Conservation (phyloP, 306 rosid genomes). For the Alnus glutinosa region DNA sequence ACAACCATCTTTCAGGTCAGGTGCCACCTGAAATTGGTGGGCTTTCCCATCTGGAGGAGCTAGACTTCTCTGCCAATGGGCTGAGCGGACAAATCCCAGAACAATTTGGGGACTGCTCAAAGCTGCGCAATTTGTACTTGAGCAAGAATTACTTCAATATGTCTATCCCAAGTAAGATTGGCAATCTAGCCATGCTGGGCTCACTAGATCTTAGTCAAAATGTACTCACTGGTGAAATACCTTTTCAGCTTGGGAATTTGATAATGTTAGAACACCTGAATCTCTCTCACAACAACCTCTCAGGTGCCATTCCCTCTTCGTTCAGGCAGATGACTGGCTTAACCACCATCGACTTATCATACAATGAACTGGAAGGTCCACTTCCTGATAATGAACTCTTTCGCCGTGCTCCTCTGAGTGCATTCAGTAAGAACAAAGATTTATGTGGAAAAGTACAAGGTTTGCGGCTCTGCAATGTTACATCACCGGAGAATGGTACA, state of each 20-base stretch:
- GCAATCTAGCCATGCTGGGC: background rate
- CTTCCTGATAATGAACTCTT: background rate
- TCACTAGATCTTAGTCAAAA: background rate
- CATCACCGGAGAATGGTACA: too few species aligned
- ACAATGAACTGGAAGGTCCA: constrained; percentile 3
- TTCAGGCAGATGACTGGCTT: background rate
- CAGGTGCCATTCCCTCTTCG: background rate
- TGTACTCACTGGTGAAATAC: constrained; percentile 4
- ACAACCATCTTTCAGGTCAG: background rate
- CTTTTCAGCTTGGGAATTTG: background rate
- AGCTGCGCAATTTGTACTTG: background rate
- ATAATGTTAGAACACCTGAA: background rate
- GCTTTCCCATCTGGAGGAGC: background rate
- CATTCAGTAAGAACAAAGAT: constrained; percentile 1
- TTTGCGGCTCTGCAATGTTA: background rate
- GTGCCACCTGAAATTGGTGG: background rate
- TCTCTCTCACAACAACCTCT: background rate
- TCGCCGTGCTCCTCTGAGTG: background rate
- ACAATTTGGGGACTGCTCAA: background rate
- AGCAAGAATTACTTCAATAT: background rate
- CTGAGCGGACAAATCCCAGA: background rate
- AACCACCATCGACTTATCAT: background rate
- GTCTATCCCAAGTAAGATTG: background rate
- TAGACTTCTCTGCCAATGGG: background rate
- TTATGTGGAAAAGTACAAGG: background rate